These are phyloP conservation scores for Colletotrichum sansevieriae DNA, from an alignment of 2,329 filamentous ascomycete species.

Conservation along the genomic window DNA sequence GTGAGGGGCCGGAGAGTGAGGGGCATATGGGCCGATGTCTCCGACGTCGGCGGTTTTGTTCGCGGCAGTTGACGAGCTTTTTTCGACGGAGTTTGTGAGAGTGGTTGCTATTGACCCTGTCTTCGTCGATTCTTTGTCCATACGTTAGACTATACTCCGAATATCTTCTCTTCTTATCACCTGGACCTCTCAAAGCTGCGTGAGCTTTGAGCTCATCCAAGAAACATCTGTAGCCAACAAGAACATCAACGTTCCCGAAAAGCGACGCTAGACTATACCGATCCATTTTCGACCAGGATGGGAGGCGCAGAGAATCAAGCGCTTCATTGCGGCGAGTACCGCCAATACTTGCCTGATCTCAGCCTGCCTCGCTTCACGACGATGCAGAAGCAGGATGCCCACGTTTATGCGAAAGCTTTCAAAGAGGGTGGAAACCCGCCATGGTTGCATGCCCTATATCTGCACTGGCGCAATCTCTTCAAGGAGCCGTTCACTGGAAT, in stretches of 20 bases:
- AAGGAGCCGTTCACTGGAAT: conserved; percentile 79
- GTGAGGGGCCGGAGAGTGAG: conserved; percentile 31
- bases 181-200: no score
- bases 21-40: conserved; percentile 32
- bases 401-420: conserved; percentile 73
- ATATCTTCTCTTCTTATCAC: no score
- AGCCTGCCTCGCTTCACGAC: conserved; percentile 70
- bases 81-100: neutral
- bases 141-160: no score
- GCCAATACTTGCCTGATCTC: conserved; percentile 73
- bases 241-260: no score
- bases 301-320: neutral
- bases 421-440: conserved; percentile 71
- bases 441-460: conserved; percentile 74
- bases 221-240: no score
- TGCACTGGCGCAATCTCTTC: conserved; percentile 69
- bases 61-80: conserved; percentile 17
- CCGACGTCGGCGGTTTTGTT: neutral
- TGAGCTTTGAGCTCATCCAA: no score
- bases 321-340: conserved; percentile 57
- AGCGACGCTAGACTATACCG: no score
- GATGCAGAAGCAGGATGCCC: conserved; percentile 72
- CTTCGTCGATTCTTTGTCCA: no score
- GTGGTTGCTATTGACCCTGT: no score
- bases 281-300: conserved; percentile 3